Evolutionary conservation across 177 flowering plant species (phyloP), one percentile per base, ranked within the genome.

Genomic region (Vitis hybrid): DNA sequence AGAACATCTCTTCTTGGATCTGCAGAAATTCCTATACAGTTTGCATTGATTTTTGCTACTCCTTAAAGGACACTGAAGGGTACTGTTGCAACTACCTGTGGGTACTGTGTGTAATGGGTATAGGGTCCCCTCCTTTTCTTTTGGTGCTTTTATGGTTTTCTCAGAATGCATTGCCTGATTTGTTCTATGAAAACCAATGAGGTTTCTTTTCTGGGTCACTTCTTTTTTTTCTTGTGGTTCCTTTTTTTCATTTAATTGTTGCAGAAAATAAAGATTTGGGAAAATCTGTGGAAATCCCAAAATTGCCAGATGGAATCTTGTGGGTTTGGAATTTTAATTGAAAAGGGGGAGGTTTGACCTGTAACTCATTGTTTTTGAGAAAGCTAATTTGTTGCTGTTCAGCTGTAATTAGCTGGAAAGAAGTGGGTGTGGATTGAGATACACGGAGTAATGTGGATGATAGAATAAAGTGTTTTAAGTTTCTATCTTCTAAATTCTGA

Each of bases 1-100:
- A 20, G 20, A 33, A 18, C 17, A 24, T 68, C 66, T 38, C 60
- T 68, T 70, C 72, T 75, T 69, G 79, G 78, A 78, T 73, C 75
- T 72, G 75, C 59, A 64, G 49, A 74, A 65, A 71, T 68, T 44
- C 69, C 66, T 17, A 7, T 24, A 15, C 63, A 4, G 20, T 53
- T 52, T 69, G 5, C 59, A 24, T 69, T 66, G 63, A 31, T 12
- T 31, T 20, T 58, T 7, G 49, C 65, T 53, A 19, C 17, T 56
- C 50, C 14, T 38, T 9, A 0, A 15, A n/a, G 65, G 59, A 33
- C 47, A 19, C 50, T 62, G 51, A 10, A 63, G 64, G 47, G 58
- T 38, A 24, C 28, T 22, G 58, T 57, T 76, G 33, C 71, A 60
- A 44, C 38, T 55, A 56, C 62, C 47, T 60, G 51, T 71, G 74